Base-by-base conservation (phyloP, 2,329 filamentous ascomycete species). In the Incumbomyces delicatus region DNA sequence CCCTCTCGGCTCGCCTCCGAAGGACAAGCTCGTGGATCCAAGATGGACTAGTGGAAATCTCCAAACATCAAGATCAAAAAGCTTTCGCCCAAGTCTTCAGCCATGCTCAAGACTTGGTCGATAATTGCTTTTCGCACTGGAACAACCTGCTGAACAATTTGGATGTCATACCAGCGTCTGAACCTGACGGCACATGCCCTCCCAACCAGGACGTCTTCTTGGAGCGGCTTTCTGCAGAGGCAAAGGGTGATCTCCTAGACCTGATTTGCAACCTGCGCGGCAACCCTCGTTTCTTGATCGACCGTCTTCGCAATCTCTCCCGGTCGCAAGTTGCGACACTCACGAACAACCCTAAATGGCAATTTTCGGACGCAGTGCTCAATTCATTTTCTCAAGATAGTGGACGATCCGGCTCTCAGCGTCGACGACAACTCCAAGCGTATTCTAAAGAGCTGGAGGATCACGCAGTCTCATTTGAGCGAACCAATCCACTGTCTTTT, bases 271-370 rank as follows among this genome's bases (percentile, higher is more conserved):
- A 87, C 64, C 77, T 95, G 52, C 81, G 90, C 57, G 88, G 84
- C 53, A 89, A 95, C 63, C 82, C 87, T 32, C 81, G 89, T 59
- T 96, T 94, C 66, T 66, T 98, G 63, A 87, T 90, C 59, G 81
- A 85, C 53, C 80, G 89, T 54, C 76, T 98, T 54, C 81, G 80
- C 62, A 80, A 78, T 58, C 72, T 98, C 55, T 81, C 81, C 46
- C 78, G 81, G 49, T 69, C 80, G 51, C 89, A 96, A 65, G 75
- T 95, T 45, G 78, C 82, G 56, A 76, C 82, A 47, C 74, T 98
- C 53, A 81, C 87, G 38, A 80, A 80, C 44, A 87, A 87, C 54
- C 83, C 89, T 63, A 82, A 87, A 61, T 78, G 80, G 54, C 86
- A 94, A 57, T 80, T 84, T 31, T 80, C 87, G 60, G 87, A 94